phyloP scores from a whole-genome alignment of 345 rosid species.

The Lenwebbia sp. region DNA sequence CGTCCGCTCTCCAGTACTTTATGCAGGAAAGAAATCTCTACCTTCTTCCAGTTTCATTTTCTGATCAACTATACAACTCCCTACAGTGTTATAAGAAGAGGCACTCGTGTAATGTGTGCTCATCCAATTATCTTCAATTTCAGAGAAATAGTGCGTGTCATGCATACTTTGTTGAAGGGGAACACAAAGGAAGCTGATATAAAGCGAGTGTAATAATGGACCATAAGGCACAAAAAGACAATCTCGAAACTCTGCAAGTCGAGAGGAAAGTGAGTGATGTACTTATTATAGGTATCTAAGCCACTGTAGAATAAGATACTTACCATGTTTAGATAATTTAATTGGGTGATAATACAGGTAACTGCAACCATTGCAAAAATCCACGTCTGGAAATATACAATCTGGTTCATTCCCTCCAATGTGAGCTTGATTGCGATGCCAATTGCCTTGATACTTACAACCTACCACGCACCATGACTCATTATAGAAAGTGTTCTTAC shows the following conservation, averaged over 20 bases:
- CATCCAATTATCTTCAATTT: neutral
- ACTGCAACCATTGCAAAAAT: conserved; percentile 61
- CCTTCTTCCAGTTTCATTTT: neutral
- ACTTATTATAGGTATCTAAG: neutral
- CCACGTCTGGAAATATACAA: conserved; percentile 56
- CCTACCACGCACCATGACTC: conserved; percentile 21
- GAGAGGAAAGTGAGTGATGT: neutral
- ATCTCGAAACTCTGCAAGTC: neutral
- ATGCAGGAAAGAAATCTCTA: neutral
- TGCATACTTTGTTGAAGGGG: neutral
- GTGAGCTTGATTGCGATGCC: conserved; percentile 78
- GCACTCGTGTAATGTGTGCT: neutral
- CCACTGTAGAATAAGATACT: conserved; percentile 3
- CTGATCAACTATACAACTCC: neutral
- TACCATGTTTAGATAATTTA: conserved; percentile 78
- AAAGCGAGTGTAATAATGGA: neutral
- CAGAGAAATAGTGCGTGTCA: neutral
- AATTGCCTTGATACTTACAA: conserved; percentile 76
- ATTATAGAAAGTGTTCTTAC: neutral
- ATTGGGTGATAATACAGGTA: conserved; percentile 60
- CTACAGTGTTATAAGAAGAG: neutral
- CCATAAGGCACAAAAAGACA: neutral
- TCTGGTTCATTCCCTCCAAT: conserved; percentile 54
- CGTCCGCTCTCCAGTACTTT: neutral
- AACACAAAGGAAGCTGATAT: neutral